These are phyloP conservation scores for Cryptomeria japonica DNA, from an alignment of 75 land plant genomes.

Conservation along the genomic window DNA sequence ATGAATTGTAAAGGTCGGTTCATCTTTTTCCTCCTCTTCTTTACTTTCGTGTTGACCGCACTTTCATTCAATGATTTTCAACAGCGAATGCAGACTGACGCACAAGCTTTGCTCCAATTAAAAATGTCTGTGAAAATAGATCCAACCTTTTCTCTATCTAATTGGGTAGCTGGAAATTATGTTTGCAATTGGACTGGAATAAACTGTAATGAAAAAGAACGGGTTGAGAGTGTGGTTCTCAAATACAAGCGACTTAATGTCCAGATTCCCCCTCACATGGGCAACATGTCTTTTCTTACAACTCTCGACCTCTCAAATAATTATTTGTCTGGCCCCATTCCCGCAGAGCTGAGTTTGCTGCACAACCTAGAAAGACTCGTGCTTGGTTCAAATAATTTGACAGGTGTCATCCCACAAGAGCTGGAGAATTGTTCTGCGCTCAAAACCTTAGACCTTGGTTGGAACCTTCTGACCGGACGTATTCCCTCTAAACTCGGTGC, in stretches of 20 bases:
- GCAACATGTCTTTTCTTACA: not conserved
- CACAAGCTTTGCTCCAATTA: not conserved
- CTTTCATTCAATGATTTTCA: no score
- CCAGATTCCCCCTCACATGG: not conserved
- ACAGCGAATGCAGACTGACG: not conserved
- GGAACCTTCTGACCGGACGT: constrained; percentile 22
- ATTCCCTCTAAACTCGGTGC: constrained; percentile 16
- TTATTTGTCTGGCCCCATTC: constrained; percentile 19
- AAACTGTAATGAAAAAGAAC: not conserved
- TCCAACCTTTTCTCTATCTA: not conserved
- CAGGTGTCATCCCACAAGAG: constrained; percentile 18
- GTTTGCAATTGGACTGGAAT: constrained; percentile 1
- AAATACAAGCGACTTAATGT: constrained; percentile 2
- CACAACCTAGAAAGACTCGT: constrained; percentile 3
- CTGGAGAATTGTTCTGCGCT: constrained; percentile 19
- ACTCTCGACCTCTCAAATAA: constrained; percentile 19
- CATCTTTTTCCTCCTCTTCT: no score
- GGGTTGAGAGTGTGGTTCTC: not conserved
- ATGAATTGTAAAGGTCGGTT: no score
- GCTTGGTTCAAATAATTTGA: constrained; percentile 14
- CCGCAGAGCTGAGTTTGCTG: constrained; percentile 10
- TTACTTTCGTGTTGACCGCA: no score
- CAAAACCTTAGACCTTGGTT: constrained; percentile 8
- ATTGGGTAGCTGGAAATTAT: not conserved
- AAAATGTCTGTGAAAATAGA: not conserved